A percentile compares a stretch with the other conserved stretches of the same genome.
Conservation (phyloP, 306 rosid species). For the Dalbergia cochinchinensis region DNA sequence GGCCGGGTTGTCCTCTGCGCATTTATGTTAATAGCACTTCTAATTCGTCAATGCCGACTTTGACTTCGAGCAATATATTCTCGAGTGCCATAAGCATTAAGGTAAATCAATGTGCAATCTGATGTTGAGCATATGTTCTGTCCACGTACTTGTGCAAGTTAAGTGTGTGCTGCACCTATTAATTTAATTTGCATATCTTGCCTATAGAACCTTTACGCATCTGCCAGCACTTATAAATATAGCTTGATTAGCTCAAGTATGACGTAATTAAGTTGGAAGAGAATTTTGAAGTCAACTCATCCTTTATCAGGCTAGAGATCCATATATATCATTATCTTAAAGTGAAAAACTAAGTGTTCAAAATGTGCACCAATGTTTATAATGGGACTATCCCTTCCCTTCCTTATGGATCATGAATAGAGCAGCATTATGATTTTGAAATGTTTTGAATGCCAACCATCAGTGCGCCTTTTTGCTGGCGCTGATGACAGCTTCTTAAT, state of each 20-base stretch:
- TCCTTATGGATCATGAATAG: conserved; percentile 27
- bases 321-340: conserved; percentile 17
- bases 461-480: neutral
- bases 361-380: neutral
- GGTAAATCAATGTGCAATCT: neutral
- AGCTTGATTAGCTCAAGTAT: conserved; percentile 10
- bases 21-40: too few species aligned
- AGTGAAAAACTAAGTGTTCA: conserved; percentile 33
- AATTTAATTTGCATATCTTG: conserved; percentile 30
- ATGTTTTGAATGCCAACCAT: neutral
- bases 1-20: neutral
- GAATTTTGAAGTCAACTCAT: conserved; percentile 34
- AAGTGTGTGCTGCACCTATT: conserved; percentile 27
- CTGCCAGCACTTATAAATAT: conserved; percentile 14
- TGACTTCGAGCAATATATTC: neutral
- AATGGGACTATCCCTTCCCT: neutral
- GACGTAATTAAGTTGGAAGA: neutral
- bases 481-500: neutral
- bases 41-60: neutral
- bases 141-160: conserved; percentile 26
- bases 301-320: neutral
- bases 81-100: conserved; percentile 35
- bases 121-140: conserved; percentile 24
- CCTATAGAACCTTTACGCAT: conserved; percentile 19
- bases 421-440: conserved; percentile 44